Conservation (phyloP, 2,329 filamentous ascomycete genomes). For the Truncatella angustata region DNA sequence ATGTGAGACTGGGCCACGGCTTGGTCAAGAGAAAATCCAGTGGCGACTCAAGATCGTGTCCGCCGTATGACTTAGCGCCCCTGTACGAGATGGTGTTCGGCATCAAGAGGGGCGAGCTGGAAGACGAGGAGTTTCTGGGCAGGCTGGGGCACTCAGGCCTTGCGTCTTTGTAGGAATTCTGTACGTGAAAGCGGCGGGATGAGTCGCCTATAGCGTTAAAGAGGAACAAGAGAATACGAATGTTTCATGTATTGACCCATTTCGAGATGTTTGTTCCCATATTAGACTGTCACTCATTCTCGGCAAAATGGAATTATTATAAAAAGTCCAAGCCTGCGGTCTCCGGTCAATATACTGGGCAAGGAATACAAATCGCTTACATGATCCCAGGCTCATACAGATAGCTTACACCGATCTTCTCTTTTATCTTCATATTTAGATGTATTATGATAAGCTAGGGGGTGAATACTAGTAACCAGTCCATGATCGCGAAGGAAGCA, state of each 20-base stretch:
- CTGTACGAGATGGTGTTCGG: neutral
- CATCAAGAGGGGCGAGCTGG: neutral
- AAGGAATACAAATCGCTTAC: no score
- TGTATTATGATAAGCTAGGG: slow-evolving; percentile 36
- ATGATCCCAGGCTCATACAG: slow-evolving; percentile 34
- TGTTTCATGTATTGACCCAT: no score
- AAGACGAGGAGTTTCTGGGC: neutral
- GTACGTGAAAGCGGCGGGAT: no score
- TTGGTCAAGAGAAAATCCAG: neutral
- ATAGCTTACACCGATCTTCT: slow-evolving; percentile 34
- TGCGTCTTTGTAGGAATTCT: no score
- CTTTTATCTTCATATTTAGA: slow-evolving; percentile 33
- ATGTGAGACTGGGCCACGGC: neutral
- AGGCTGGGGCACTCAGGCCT: neutral
- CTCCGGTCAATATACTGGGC: no score
- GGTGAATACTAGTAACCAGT: slow-evolving; percentile 35
- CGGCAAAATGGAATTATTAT: no score
- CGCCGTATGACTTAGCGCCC: neutral
- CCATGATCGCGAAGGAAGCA: slow-evolving; percentile 28
- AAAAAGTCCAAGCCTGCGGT: no score
- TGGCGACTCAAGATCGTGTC: neutral
- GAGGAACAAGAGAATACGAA: no score
- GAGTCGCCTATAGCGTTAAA: no score
- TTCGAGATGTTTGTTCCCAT: no score
- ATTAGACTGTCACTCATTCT: no score